Evolutionary conservation across 768 basidiomycete species (phyloP), one percentile per base, ranked within the genome.

Genomic region (Lactifluus rugatus): DNA sequence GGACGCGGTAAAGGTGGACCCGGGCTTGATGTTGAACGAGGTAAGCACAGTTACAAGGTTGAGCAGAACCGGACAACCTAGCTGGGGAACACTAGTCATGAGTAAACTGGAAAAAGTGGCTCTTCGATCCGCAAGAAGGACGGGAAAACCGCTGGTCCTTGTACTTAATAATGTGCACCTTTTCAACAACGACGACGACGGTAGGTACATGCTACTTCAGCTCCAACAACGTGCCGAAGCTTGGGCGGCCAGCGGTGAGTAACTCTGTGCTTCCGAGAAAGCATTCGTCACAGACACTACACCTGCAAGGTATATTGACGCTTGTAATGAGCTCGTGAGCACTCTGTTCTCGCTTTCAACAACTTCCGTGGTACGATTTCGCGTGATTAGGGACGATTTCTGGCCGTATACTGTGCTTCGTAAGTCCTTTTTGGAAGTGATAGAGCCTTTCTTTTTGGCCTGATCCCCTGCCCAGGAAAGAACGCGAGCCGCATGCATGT

Each of bases 81-180:
- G 31, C 31, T 48, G 11, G 17, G 21, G 9, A 48, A 5, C 2
- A 46, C 17, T 32, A 83, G 89, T 87, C 4, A 64, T 91, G 70
- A 89, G 85, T 69, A 93, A 93, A 67, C 75, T 90, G 2, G 84
- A 89, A 69, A 91, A 93, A 67, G 89, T 93, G 25, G 91, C 91
- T 0, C 75, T 95, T 56, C 72, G 79, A 39, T 80, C 76, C 64
- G 76, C 85, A 39, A 71, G 72, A 42, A 72, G 73, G 57, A 79
- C 76, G 5, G 79, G 81, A 3, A 77, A 81, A 52, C 91, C 92
- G 0, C 74, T 93, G 5, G 83, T 93, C 0, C 74, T 95, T 28
- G 81, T 91, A 46, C 75, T 95, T 67, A 91, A 91, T 72, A 93
- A 92, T 69, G 71, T 83, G 5, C 84, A 88, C 63, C 79, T 78